Evolutionary conservation across 2,329 filamentous ascomycete species (phyloP).

Genomic region (Clonostachys solani): DNA sequence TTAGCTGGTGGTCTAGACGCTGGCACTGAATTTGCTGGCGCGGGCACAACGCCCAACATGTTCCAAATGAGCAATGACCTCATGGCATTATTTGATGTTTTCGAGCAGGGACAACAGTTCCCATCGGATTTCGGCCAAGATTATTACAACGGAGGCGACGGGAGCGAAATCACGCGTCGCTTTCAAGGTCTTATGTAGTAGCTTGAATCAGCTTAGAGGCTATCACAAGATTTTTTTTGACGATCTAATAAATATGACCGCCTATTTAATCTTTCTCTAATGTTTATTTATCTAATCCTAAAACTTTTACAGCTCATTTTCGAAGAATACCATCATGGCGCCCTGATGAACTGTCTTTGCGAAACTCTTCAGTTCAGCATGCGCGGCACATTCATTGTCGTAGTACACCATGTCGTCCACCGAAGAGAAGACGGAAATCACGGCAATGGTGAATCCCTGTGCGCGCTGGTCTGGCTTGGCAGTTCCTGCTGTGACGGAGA

Average conservation of each 20-base stretch:
- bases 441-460: conserved; percentile 54
- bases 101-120: conserved; percentile 20
- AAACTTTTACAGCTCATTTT: conserved; percentile 10
- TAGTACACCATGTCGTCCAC: conserved; percentile 59
- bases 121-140: background rate
- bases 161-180: background rate
- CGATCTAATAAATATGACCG: background rate
- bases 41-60: conserved; percentile 19
- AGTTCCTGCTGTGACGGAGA: conserved; percentile 40
- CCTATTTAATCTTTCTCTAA: background rate
- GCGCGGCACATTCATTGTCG: conserved; percentile 37
- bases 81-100: conserved; percentile 25
- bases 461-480: conserved; percentile 48
- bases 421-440: conserved; percentile 50
- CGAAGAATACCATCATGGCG: conserved; percentile 50
- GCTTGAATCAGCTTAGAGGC: background rate
- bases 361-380: conserved; percentile 20
- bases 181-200: background rate
- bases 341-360: conserved; percentile 22
- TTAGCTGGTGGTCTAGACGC: background rate
- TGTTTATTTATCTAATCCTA: background rate
- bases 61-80: conserved; percentile 27
- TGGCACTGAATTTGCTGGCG: background rate
- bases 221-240: background rate
- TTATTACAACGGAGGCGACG: background rate